Evolutionary conservation across 1,139 yeast genomes (phyloP).

Genomic region (Taphrina betulina): DNA sequence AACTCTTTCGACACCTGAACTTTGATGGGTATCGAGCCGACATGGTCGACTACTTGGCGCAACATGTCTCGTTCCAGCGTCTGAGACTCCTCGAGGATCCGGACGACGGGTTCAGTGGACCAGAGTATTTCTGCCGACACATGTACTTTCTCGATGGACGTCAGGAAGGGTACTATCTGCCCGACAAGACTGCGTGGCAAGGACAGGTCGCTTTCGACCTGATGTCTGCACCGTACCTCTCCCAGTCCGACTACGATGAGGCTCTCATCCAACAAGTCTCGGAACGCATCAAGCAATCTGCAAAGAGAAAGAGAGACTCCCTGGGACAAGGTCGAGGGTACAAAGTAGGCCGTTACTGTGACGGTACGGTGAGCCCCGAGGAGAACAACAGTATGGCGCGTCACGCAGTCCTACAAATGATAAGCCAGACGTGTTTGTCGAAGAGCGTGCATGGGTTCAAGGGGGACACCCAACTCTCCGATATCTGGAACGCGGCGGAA

Average conservation of each 20-base stretch:
- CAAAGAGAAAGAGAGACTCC: neutral
- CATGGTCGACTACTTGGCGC: conserved; percentile 20
- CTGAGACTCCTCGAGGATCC: conserved; percentile 4
- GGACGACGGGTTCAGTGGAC: conserved; percentile 5
- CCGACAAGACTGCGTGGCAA: conserved; percentile 1
- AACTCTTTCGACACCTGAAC: conserved; percentile 12
- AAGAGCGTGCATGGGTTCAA: conserved; percentile 19
- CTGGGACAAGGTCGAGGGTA: neutral
- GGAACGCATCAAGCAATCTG: no score
- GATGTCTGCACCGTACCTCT: no score
- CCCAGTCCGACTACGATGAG: no score
- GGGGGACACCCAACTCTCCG: conserved; percentile 20
- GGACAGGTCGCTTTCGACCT: conserved; percentile 10
- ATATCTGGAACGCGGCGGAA: conserved; percentile 15
- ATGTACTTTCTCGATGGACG: conserved; percentile 16
- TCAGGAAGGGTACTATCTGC: conserved; percentile 7
- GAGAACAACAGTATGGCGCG: neutral
- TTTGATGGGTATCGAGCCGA: conserved; percentile 16
- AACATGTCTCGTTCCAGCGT: conserved; percentile 12
- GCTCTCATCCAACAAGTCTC: neutral
- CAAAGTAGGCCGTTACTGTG: no score
- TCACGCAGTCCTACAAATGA: neutral
- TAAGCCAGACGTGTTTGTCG: conserved; percentile 1
- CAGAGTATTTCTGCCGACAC: conserved; percentile 2
- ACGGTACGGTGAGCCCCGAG: no score